A percentile compares a stretch with the other conserved stretches of the same genome.
Evolutionary conservation across 1,284 basidiomycete species (phyloP).

Genomic region (Microbotryum lychnidis-dioicae): DNA sequence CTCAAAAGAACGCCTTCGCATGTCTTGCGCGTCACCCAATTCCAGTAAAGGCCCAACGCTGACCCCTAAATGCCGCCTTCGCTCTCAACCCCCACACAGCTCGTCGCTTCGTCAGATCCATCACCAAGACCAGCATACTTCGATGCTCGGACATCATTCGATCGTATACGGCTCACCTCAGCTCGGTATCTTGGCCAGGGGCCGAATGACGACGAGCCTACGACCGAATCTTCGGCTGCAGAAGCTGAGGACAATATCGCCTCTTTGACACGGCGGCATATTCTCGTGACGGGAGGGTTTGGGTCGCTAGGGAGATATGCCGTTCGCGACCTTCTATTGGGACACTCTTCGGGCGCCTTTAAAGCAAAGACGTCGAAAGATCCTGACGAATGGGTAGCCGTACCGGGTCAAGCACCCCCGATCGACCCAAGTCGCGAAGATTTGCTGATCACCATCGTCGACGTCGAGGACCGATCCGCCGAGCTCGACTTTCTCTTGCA

Average conservation of each 20-base stretch:
- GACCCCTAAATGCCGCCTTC: background rate
- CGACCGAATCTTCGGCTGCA: background rate
- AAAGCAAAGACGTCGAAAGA: background rate
- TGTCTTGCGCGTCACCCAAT: too few relatives aligned
- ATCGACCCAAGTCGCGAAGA: slow-evolving; percentile 18
- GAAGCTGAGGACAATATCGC: slow-evolving; percentile 11
- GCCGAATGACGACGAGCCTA: background rate
- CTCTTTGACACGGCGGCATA: slow-evolving; percentile 24
- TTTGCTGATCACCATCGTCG: slow-evolving; percentile 28
- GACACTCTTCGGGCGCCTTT: background rate
- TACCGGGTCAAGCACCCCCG: background rate
- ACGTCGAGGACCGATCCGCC: slow-evolving; percentile 23
- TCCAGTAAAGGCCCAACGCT: background rate
- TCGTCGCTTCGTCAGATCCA: slow-evolving; percentile 25
- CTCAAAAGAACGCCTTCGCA: too few relatives aligned
- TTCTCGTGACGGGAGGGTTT: slow-evolving; percentile 34
- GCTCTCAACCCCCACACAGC: slow-evolving; percentile 10
- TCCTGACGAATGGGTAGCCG: slow-evolving; percentile 3
- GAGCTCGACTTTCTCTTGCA: slow-evolving; percentile 35
- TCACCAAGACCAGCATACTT: slow-evolving; percentile 27
- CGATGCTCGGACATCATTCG: slow-evolving; percentile 29
- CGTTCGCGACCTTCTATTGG: slow-evolving; percentile 31
- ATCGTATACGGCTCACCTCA: slow-evolving; percentile 30
- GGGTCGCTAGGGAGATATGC: slow-evolving; percentile 32
- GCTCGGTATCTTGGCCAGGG: slow-evolving; percentile 31